A percentile compares a stretch with the other conserved stretches of the same genome.
These are phyloP conservation scores for Saturnispora sanitii DNA, from an alignment of 805 yeast species.

Conservation along the genomic window DNA sequence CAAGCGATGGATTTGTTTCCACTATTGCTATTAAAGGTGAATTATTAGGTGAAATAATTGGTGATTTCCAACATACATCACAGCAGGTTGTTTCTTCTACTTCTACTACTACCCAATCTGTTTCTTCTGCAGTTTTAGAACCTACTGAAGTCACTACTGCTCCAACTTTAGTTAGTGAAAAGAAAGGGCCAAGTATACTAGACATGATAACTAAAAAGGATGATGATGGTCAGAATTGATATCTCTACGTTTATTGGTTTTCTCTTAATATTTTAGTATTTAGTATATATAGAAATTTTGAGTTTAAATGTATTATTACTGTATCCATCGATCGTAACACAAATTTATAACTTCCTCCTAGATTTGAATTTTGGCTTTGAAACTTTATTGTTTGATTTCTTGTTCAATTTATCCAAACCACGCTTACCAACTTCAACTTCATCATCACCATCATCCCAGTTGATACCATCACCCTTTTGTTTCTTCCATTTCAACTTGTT, in stretches of 20 bases:
- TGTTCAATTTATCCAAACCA: constrained; percentile 9
- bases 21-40: constrained; percentile 42
- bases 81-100: background rate
- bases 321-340: background rate
- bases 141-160: background rate
- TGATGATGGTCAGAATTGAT: too few species aligned
- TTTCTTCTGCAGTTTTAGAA: too few species aligned
- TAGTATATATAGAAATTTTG: background rate
- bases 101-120: background rate
- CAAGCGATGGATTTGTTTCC: constrained; percentile 92
- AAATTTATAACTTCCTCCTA: constrained; percentile 42
- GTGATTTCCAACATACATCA: constrained; percentile 19
- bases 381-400: constrained; percentile 18
- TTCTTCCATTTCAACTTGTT: constrained; percentile 77
- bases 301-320: background rate
- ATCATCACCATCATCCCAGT: constrained; percentile 32
- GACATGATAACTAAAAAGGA: too few species aligned
- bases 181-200: too few species aligned
- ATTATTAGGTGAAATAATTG: constrained; percentile 43
- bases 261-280: too few species aligned
- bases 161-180: too few species aligned
- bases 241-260: too few species aligned
- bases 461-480: constrained; percentile 41
- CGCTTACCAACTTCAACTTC: constrained; percentile 7
- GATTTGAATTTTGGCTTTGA: constrained; percentile 44